phyloP scores from a whole-genome alignment of 2,329 filamentous ascomycete species.

The Chalaropsis thielavioides region DNA sequence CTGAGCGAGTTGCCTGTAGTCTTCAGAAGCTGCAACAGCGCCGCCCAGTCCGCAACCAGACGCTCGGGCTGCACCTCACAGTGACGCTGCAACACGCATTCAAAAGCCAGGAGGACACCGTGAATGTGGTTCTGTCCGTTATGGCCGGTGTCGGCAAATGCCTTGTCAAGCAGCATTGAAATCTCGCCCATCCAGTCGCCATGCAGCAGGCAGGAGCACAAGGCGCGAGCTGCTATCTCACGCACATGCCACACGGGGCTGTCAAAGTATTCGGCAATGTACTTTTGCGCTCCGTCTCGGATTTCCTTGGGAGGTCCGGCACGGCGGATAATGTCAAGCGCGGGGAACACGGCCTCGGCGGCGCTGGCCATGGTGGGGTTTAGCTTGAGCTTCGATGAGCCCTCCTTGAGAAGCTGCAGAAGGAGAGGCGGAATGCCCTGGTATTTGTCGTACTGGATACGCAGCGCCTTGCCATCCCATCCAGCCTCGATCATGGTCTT shows the following conservation, averaged over 20 bases:
- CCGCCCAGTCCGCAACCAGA: slow-evolving; percentile 20
- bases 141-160: slow-evolving; percentile 20
- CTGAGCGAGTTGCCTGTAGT: slow-evolving; percentile 9
- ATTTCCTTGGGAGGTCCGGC: slow-evolving; percentile 49
- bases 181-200: slow-evolving; percentile 32
- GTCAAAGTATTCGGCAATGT: slow-evolving; percentile 48
- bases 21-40: slow-evolving; percentile 7
- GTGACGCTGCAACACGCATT: slow-evolving; percentile 42
- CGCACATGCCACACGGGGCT: slow-evolving; percentile 68
- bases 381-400: slow-evolving; percentile 31
- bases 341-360: slow-evolving; percentile 65
- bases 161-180: slow-evolving; percentile 24
- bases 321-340: slow-evolving; percentile 64
- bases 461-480: slow-evolving; percentile 49
- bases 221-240: slow-evolving; percentile 63
- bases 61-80: slow-evolving; percentile 32
- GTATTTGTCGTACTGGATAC: slow-evolving; percentile 57
- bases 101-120: slow-evolving; percentile 41
- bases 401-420: slow-evolving; percentile 43
- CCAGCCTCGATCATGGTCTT: slow-evolving; percentile 46
- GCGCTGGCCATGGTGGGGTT: slow-evolving; percentile 26
- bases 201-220: slow-evolving; percentile 47
- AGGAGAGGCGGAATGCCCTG: slow-evolving; percentile 50
- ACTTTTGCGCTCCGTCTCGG: slow-evolving; percentile 38
- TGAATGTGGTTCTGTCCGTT: slow-evolving; percentile 40